Percentiles rank a stretch among this genome's conserved stretches.
Evolutionary conservation across 352 stramenopile genomes (phyloP).

Genomic region (Pythium phragmiticola): DNA sequence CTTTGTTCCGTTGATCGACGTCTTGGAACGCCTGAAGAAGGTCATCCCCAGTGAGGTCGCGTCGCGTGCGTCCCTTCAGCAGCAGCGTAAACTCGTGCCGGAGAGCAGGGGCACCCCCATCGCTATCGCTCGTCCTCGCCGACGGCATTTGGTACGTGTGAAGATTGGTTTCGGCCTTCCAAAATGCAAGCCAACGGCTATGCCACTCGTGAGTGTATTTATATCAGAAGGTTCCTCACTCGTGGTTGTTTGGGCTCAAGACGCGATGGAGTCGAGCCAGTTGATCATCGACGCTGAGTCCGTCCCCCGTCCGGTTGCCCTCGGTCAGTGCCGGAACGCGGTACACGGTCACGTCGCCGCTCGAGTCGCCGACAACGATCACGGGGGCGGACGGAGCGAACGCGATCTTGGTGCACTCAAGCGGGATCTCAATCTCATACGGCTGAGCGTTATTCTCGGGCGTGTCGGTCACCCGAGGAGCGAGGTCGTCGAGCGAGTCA

Average conservation of each 20-base stretch:
- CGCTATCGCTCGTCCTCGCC: constrained; percentile 3
- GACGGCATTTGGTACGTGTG: constrained; percentile 13
- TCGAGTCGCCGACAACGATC: constrained; percentile 75
- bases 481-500: constrained; percentile 13
- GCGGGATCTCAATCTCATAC: constrained; percentile 31
- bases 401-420: constrained; percentile 70
- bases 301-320: constrained; percentile 10
- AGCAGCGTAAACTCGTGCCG: constrained; percentile 8
- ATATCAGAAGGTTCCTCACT: constrained; percentile 23
- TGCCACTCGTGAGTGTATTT: constrained; percentile 3
- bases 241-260: constrained; percentile 56
- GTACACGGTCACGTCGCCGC: constrained; percentile 73
- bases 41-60: constrained; percentile 19
- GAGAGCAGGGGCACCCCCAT: not conserved
- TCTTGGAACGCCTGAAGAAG: constrained; percentile 20
- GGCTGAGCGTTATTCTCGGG: not conserved
- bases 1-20: constrained; percentile 11
- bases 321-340: constrained; percentile 48
- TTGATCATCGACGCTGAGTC: constrained; percentile 48
- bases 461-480: not conserved
- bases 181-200: no score
- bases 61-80: not conserved
- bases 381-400: constrained; percentile 73
- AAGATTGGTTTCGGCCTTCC: not conserved
- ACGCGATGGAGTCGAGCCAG: constrained; percentile 47